Conservation (phyloP, 2,329 filamentous ascomycete genomes). For the Talaromyces islandicus region DNA sequence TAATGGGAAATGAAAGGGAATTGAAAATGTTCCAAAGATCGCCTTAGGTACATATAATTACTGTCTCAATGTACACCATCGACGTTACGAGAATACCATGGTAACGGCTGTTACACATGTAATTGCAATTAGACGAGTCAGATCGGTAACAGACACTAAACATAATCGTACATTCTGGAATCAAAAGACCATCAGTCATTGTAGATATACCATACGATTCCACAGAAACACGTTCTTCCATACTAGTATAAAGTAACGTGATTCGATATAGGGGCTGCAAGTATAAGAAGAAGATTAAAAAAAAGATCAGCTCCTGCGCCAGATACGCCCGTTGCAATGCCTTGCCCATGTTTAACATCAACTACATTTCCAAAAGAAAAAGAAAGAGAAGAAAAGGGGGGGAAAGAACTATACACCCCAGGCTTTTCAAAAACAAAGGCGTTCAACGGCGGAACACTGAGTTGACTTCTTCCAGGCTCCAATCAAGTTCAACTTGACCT, state of each 20-base stretch:
- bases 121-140: too few relatives aligned
- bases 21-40: too few relatives aligned
- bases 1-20: too few relatives aligned
- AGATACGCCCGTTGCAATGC: not conserved
- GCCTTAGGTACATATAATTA: too few relatives aligned
- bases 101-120: not conserved
- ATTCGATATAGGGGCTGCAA: not conserved
- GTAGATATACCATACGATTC: not conserved
- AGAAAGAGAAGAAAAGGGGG: not conserved
- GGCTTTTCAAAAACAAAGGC: not conserved
- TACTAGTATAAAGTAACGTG: not conserved
- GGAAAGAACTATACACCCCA: not conserved
- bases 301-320: not conserved
- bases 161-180: not conserved
- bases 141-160: not conserved
- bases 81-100: not conserved
- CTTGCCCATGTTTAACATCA: not conserved
- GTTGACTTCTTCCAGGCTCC: constrained; percentile 40
- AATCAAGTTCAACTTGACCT: constrained; percentile 41
- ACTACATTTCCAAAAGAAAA: not conserved
- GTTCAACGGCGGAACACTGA: constrained; percentile 34
- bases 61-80: too few relatives aligned
- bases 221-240: not conserved
- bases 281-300: not conserved
- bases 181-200: not conserved